Evolutionary conservation across 495 filamentous ascomycete genomes (phyloP), one percentile per base, ranked within the genome.

Genomic region (Margaritispora aquatica): DNA sequence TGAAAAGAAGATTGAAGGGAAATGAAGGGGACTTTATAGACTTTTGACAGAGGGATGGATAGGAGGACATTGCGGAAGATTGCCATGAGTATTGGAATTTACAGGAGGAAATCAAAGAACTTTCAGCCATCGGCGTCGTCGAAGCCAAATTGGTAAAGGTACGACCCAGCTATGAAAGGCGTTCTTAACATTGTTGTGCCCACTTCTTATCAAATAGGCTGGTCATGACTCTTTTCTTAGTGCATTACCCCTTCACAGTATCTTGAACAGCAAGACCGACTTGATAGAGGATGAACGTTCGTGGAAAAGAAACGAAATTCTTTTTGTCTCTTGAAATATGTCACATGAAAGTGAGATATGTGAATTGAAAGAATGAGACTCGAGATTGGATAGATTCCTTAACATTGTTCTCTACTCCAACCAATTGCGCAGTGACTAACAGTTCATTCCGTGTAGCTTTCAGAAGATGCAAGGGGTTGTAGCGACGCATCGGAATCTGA

Each of bases 401-500:
- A 44, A 44, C 38, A 44, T 44, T 44, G 38, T 44, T 44, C 38
- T n/a, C 38, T 44, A 34, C 5, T 5, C 13, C 5, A 34, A 13
- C 5, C 29, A 34, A 5, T 34, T 13, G 29, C 5, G 13, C 29
- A 34, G 5, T 5, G 29, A 5, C 13, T 13, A 5, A 13, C 29
- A 5, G 13, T 34, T 34, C 29, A 5, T 13, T 34, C 29, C 13
- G 29, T 34, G 29, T 34, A 13, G 5, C 5, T 34, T 5, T 34
- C 13, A 34, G 29, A 34, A 34, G 29, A 63, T 23, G 41, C 59
- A 34, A 52, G n/a, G n/a, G n/a, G n/a, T n/a, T n/a, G n/a, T n/a
- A n/a, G n/a, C n/a, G n/a, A n/a, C n/a, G n/a, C n/a, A n/a, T n/a
- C n/a, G n/a, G n/a, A n/a, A n/a, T n/a, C n/a, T n/a, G n/a, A n/a